Evolutionary conservation across 352 stramenopile genomes (phyloP), one percentile per base, ranked within the genome.

Genomic region (Phytophthora citricola): DNA sequence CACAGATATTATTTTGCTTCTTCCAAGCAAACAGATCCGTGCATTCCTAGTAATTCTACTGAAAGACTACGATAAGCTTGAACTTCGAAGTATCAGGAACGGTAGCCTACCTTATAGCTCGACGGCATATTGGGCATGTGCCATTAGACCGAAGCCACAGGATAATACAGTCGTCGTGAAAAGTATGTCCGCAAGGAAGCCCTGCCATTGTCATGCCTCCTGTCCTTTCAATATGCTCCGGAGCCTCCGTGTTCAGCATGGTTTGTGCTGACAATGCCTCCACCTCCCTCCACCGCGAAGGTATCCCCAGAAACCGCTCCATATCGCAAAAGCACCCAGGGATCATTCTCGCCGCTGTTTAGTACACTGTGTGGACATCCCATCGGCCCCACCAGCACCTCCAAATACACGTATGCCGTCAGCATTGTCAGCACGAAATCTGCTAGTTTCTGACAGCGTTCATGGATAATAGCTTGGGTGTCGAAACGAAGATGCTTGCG

Each of bases 101-200:
- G 0, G 24, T 26, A 26, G 24, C 24, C 10, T 55, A 46, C n/a
- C 20, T 24, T 3, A 38, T 52, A 7, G 11, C 14, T 52, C 26
- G 45, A 12, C 45, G 45, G 27, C 45, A 52, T 26, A 52, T 20
- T 24, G 45, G 45, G 26, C 45, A 52, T 39, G 45, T 52, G 14
- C 5, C 15, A 5, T 55, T 45, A 36, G 20, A 57, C 22, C 38
- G 20, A 26, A 53, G 14, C 51, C 17, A 43, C 10, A 9, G 3
- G 27, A 54, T 54, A 6, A 54, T 52, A n/a, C 45, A 52, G 45
- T 52, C 45, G 45, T 52, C 45, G 26, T 52, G 45, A 38, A 52
- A 52, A 22, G 26, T 11, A 39, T 39, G 45, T 38, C 45, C 45
- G 5, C 45, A 52, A 17, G 26, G 45, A 52, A 52, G 45, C 20